Evolutionary conservation across 225 moss, liverwort and hornwort species (phyloP).

Genomic region (Climacium dendroides): DNA sequence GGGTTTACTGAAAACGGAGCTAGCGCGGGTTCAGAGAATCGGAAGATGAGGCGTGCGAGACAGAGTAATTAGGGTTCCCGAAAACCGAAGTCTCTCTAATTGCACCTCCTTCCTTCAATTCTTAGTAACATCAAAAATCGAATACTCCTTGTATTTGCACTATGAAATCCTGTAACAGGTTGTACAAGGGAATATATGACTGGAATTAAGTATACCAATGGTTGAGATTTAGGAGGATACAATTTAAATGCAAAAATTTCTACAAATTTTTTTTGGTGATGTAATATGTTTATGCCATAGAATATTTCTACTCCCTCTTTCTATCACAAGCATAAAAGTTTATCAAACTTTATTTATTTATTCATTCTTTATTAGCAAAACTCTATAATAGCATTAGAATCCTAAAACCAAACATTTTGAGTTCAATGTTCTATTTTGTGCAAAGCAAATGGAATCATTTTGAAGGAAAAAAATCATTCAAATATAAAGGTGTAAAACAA

Average conservation of each 20-base stretch:
- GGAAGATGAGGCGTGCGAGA: not conserved
- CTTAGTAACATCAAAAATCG: not conserved
- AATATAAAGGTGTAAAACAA: not conserved
- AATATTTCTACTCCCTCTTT: not conserved
- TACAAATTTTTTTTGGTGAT: rapidly evolving
- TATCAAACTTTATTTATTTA: not conserved
- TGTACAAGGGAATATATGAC: too few species aligned
- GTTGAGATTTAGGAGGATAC: not conserved
- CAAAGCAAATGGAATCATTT: not conserved
- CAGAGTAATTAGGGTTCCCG: not conserved
- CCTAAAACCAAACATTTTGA: rapidly evolving
- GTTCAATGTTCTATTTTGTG: too few species aligned
- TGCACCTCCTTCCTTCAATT: not conserved
- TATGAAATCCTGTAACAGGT: too few species aligned
- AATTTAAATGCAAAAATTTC: not conserved
- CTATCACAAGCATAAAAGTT: not conserved
- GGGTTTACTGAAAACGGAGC: not conserved
- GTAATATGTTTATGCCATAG: rapidly evolving
- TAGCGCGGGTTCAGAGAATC: not conserved
- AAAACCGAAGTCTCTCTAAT: not conserved
- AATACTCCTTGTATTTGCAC: not conserved
- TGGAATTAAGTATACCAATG: not conserved
- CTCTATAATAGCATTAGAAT: not conserved
- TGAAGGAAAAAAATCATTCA: not conserved
- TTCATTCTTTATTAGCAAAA: not conserved